Percentiles rank a stretch among this genome's conserved stretches.
These are phyloP conservation scores for Arachis stenosperma DNA, from an alignment of 306 rosid species.

Conservation along the genomic window DNA sequence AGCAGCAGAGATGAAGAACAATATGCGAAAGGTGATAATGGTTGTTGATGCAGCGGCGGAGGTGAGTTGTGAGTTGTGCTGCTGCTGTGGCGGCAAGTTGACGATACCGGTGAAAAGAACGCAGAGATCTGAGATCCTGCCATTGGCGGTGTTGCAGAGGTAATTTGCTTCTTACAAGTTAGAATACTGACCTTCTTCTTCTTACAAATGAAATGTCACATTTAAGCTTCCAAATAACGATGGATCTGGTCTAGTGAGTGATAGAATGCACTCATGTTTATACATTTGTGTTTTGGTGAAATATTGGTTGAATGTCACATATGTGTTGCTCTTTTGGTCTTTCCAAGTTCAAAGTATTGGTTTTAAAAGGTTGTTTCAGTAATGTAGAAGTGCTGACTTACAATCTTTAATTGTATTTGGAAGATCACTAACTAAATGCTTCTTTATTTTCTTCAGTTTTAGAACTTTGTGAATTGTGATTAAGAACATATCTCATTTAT, in stretches of 20 bases:
- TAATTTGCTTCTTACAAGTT: too few species aligned
- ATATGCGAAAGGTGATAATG: too few species aligned
- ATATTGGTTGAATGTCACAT: conserved; percentile 7
- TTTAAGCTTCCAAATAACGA: background rate
- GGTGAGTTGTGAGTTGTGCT: too few species aligned
- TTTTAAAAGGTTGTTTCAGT: conserved; percentile 27
- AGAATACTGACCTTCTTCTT: too few species aligned
- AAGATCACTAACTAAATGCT: background rate
- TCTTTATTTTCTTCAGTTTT: background rate
- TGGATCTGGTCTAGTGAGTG: background rate
- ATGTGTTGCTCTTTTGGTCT: conserved; percentile 25
- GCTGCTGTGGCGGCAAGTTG: too few species aligned
- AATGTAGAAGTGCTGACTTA: conserved; percentile 2
- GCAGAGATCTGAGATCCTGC: too few species aligned
- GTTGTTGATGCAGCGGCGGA: too few species aligned
- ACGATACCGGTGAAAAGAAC: too few species aligned
- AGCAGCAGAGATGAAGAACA: too few species aligned
- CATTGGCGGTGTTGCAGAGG: too few species aligned
- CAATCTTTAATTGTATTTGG: conserved; percentile 3
- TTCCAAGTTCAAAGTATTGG: conserved; percentile 43
- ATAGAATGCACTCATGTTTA: background rate
- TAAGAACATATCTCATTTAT: background rate
- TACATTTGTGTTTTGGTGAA: conserved; percentile 4
- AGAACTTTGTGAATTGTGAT: background rate
- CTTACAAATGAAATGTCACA: background rate